Evolutionary conservation across 352 stramenopile species (phyloP), one percentile per base, ranked within the genome.

Genomic region (Bremia lactucae): DNA sequence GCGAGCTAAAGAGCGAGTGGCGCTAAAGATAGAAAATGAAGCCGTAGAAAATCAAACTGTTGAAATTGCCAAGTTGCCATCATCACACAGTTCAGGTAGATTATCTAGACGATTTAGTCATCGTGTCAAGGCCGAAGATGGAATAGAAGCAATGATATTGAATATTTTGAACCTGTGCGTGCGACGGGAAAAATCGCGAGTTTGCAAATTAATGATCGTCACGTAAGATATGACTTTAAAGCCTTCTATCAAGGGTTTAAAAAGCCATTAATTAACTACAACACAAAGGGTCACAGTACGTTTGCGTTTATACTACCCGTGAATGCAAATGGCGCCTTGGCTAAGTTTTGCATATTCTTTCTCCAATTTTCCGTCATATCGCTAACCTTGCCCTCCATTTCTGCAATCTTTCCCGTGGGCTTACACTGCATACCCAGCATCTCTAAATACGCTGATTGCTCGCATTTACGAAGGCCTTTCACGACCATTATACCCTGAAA

Each of bases 401-500:
- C 72, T 11, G 73, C 70, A 35, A 86, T 86, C 58, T 80, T 85
- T 33, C 62, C 71, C 7, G 71, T 61, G 14, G 71, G 72, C 13
- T 71, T 66, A 31, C 68, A 70, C 48, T 84, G 68, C 65, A 83
- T 72, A 20, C 72, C 72, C 7, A 87, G 46, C 21, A 60, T 79
- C 37, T 87, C 74, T 15, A 87, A 46, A 40, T 72, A 87, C 15
- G 40, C 55, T 2, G 42, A 49, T 42, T 86, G 75, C 21, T 88
- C 75, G 40, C 63, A 79, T 51, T 88, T 88, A 51, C 85, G 84
- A 18, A 88, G 59, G 6, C 93, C 94, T 60, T 98, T 98, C 41
- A 97, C 80, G 41, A 59, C 93, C 87, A 97, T 97, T 33, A 98
- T 95, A 21, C 66, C 87, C 59, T 97, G 85, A 34, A 97, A 87